Evolutionary conservation across 495 filamentous ascomycete genomes (phyloP), one percentile per base, ranked within the genome.

Genomic region (Wilcoxina mikolae): DNA sequence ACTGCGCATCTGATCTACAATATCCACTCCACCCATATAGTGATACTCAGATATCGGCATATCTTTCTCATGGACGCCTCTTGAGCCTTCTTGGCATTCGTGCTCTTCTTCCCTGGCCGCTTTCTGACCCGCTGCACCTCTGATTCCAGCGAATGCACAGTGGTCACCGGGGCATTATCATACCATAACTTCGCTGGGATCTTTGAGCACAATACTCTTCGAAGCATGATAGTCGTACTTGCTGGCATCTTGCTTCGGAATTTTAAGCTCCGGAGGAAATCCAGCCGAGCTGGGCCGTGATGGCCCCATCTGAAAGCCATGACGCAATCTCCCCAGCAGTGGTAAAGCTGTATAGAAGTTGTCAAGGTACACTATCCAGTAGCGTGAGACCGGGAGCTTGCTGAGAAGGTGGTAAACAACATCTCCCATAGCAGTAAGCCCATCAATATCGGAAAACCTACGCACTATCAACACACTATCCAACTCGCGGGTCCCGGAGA

Each of bases 11-110:
- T 57, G 44, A 50, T 56, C 54, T 42, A 55, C 45, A 35, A 59
- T 59, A 52, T 61, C 56, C n/a, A 61, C 52, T 41, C 59, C 49
- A 35, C 46, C 58, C 52, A 60, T 56, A 33, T 56, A 39, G 38
- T 64, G 27, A 45, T 60, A 56, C n/a, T 27, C 3, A 17, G 53
- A 52, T 20, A 61, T 50, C 5, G 45, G 45, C 45, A 49, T 22
- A 22, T 49, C 45, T 23, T 49, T 12, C 26, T 49, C 22, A 7
- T 49, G 45, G 5, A 12, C 45, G 7, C 39, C 20, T 9, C 39
- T 20, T 4, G 39, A 10, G 39, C 23, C 38, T 53, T 52, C 41
- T 27, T 58, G 18, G 20, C 49, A 7, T 60, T 56, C 5, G 54
- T 48, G 23, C 41, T 44, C 29, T 57, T 56, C 20, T 38, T 33